Evolutionary conservation across 169 alveolate species (phyloP).

Genomic region (Perkinsus olseni): DNA sequence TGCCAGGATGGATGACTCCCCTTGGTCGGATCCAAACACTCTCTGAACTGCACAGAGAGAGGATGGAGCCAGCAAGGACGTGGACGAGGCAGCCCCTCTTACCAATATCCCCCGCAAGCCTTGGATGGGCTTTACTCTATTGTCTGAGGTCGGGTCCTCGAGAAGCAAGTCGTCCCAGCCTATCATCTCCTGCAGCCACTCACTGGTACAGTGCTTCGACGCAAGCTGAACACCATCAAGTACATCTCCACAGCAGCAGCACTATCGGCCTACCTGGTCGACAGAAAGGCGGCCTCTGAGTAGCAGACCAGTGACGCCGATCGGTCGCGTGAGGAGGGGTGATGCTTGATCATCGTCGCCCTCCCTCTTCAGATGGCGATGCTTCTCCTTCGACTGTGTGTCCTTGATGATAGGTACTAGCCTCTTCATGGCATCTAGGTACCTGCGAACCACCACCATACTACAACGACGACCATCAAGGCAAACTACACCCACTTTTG

Average conservation of each 20-base stretch:
- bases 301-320: neutral
- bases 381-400: neutral
- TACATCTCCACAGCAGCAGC: neutral
- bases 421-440: neutral
- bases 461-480: neutral
- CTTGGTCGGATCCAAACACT: neutral
- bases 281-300: neutral
- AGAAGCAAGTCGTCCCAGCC: neutral
- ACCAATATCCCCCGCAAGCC: neutral
- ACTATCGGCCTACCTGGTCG: neutral
- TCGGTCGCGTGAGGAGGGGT: neutral
- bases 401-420: neutral
- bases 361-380: neutral
- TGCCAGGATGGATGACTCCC: too few species aligned
- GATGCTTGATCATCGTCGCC: neutral
- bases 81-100: neutral
- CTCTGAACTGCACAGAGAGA: neutral
- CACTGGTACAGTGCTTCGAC: neutral
- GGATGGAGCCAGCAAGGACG: neutral
- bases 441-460: neutral
- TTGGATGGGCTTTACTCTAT: neutral
- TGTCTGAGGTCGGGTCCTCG: neutral
- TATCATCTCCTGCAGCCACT: neutral
- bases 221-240: neutral
- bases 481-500: neutral